phyloP scores from a whole-genome alignment of 345 rosid genomes.

The Syzygium grande region DNA sequence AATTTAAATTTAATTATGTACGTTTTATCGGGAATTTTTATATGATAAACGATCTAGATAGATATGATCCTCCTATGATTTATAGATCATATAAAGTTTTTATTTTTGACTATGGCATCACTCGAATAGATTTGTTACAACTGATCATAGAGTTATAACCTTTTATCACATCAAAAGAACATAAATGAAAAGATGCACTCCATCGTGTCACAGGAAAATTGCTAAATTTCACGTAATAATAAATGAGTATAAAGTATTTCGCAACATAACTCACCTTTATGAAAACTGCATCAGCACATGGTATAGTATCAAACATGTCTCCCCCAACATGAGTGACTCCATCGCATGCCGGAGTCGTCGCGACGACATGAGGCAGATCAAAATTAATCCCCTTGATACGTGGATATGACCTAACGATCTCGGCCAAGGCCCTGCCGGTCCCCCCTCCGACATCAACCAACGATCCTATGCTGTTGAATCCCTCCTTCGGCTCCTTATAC shows the following conservation, averaged over 20 bases:
- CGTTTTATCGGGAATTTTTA: too few relatives aligned
- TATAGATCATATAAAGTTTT: neutral
- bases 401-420: constrained; percentile 5
- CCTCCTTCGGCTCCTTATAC: constrained; percentile 3
- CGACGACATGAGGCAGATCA: constrained; percentile 16
- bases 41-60: neutral
- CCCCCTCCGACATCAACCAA: constrained; percentile 22
- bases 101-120: neutral
- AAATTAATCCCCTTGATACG: constrained; percentile 9
- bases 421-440: neutral
- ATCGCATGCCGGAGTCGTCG: neutral
- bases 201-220: neutral
- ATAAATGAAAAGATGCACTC: neutral
- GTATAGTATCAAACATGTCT: constrained; percentile 14
- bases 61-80: neutral
- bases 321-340: constrained; percentile 15
- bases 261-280: constrained; percentile 2
- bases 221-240: neutral
- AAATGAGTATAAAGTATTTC: neutral
- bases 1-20: neutral
- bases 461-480: neutral
- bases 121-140: neutral
- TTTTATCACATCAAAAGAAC: neutral
- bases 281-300: constrained; percentile 7
- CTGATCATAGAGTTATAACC: neutral